Evolutionary conservation across 345 rosid species (phyloP).

Genomic region (Acer yangbiense): DNA sequence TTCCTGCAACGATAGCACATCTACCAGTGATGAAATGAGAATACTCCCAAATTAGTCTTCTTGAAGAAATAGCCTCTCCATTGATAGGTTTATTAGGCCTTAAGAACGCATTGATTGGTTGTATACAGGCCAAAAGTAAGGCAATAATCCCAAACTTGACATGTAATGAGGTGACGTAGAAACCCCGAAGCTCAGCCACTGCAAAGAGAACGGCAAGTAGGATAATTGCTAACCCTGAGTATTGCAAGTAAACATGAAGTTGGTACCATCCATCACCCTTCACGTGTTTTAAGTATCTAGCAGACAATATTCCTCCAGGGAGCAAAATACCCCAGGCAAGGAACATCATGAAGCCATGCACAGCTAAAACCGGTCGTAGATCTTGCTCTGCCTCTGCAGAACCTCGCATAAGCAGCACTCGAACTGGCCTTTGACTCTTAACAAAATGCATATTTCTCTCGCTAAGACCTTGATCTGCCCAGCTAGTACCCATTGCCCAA

Average conservation of each 20-base stretch:
- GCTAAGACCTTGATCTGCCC: constrained; percentile 68
- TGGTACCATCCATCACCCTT: constrained; percentile 96
- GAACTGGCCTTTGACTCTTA: constrained; percentile 87
- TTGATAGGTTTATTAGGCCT: constrained; percentile 72
- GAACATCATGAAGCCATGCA: constrained; percentile 99
- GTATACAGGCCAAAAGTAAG: constrained; percentile 69
- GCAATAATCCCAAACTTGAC: constrained; percentile 83
- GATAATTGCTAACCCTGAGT: constrained; percentile 83
- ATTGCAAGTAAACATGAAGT: constrained; percentile 88
- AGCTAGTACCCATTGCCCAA: constrained; percentile 96
- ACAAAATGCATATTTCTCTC: constrained; percentile 94
- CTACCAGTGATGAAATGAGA: constrained; percentile 71
- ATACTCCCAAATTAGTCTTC: constrained; percentile 83
- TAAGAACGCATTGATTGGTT: constrained; percentile 80
- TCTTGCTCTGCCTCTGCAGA: constrained; percentile 96
- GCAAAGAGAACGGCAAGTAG: constrained; percentile 88
- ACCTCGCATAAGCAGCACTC: constrained; percentile 73
- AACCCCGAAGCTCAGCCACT: constrained; percentile 87
- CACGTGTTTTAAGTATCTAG: constrained; percentile 88
- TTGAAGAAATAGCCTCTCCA: constrained; percentile 53
- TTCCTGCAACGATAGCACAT: constrained; percentile 59
- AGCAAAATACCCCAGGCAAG: constrained; percentile 98
- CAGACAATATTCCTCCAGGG: constrained; percentile 86
- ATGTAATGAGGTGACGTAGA: constrained; percentile 64
- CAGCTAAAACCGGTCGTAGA: constrained; percentile 83